Evolutionary conservation across 164 flowering plant species (phyloP).

Genomic region (Kalanchoe fedtschenkoi): DNA sequence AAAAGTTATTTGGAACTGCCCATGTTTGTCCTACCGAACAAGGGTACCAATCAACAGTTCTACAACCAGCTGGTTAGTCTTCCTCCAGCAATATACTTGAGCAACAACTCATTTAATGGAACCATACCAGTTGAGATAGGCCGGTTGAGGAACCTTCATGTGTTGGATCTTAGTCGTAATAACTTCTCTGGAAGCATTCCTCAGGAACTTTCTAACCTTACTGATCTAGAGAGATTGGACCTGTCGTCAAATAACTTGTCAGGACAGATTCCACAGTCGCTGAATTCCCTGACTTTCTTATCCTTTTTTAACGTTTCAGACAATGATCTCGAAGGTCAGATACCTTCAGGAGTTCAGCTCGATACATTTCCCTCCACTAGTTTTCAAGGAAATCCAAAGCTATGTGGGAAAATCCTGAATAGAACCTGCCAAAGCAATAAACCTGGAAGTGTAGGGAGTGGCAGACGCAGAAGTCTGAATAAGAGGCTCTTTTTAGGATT

Average conservation of each 20-base stretch:
- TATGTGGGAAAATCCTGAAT: conserved; percentile 29
- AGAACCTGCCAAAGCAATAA: conserved; percentile 16
- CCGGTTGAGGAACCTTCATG: conserved; percentile 32
- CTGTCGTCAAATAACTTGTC: conserved; percentile 41
- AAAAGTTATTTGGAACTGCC: conserved; percentile 39
- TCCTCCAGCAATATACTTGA: conserved; percentile 49
- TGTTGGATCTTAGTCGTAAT: conserved; percentile 45
- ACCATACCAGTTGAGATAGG: conserved; percentile 49
- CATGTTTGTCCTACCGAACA: conserved; percentile 32
- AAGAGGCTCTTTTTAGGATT: conserved; percentile 31
- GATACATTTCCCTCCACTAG: conserved; percentile 40
- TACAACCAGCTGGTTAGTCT: conserved; percentile 45
- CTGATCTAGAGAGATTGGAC: conserved; percentile 41
- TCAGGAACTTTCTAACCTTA: conserved; percentile 35
- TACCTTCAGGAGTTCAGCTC: conserved; percentile 59
- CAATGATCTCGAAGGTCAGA: conserved; percentile 48
- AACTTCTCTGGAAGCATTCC: conserved; percentile 49
- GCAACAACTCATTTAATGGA: conserved; percentile 39
- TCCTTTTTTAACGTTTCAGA: conserved; percentile 47
- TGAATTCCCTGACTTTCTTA: conserved; percentile 39
- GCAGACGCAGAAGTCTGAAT: conserved; percentile 14
- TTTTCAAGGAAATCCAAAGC: conserved; percentile 41
- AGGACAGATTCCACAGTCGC: conserved; percentile 52
- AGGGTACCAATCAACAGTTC: conserved; percentile 31
- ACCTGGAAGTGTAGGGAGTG: conserved; percentile 6